Conservation (phyloP, 2,329 filamentous ascomycete species). For the Trichophyton benhamiae region DNA sequence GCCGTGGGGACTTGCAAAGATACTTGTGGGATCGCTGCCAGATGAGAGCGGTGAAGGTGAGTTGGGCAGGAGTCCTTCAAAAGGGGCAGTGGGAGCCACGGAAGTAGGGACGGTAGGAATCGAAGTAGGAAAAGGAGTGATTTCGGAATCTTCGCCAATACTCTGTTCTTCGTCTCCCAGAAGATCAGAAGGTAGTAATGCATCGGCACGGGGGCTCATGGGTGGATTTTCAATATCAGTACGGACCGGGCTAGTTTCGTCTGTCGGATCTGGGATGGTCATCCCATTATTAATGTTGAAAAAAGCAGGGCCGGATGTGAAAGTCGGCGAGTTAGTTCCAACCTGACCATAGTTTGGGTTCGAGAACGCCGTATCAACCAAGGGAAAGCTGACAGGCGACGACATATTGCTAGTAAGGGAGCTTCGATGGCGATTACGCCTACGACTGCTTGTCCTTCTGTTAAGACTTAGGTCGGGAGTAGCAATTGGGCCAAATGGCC, state of each 20-base stretch:
- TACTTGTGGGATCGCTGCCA: conserved; percentile 31
- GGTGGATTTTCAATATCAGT: conserved; percentile 46
- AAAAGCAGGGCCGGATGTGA: conserved; percentile 40
- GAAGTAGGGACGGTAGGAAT: background rate
- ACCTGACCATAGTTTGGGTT: conserved; percentile 37
- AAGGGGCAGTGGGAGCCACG: conserved; percentile 16
- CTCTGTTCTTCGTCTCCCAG: conserved; percentile 42
- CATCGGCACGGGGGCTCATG: conserved; percentile 52
- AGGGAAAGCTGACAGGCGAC: conserved; percentile 32
- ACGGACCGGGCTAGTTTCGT: conserved; percentile 30
- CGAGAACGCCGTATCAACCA: conserved; percentile 30
- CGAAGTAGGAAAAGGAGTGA: conserved; percentile 9
- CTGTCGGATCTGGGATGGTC: conserved; percentile 38
- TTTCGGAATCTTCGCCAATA: background rate
- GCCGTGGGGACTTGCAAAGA: conserved; percentile 37
- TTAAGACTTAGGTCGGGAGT: conserved; percentile 32
- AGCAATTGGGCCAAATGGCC: conserved; percentile 30
- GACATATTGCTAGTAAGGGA: conserved; percentile 38
- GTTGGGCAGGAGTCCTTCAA: conserved; percentile 25
- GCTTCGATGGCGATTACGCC: conserved; percentile 33
- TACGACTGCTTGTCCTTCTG: conserved; percentile 30
- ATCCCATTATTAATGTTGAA: conserved; percentile 54
- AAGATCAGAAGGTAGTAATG: conserved; percentile 49
- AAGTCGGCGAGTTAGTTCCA: conserved; percentile 41
- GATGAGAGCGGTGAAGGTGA: conserved; percentile 36